Conservation (phyloP, 1,139 yeast species). For the Zygosaccharomyces sapae region DNA sequence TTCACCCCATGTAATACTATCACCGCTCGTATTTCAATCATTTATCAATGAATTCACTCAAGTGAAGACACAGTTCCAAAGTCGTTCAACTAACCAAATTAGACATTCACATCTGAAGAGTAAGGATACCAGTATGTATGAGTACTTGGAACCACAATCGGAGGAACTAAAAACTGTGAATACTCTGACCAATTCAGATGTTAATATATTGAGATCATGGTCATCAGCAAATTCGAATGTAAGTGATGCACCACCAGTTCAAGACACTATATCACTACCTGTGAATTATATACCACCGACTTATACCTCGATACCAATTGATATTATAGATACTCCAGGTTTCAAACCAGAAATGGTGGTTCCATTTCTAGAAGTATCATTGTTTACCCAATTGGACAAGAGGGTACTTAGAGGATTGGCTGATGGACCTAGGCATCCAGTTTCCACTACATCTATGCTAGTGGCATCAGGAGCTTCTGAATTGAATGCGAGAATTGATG, state of each 20-base stretch:
- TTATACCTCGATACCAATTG: slow-evolving; percentile 57
- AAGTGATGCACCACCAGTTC: slow-evolving; percentile 2
- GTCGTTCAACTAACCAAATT: slow-evolving; percentile 21
- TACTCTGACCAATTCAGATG: slow-evolving; percentile 25
- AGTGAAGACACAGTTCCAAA: slow-evolving; percentile 20
- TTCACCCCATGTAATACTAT: slow-evolving; percentile 30
- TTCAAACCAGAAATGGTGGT: slow-evolving; percentile 61
- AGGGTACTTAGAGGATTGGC: slow-evolving; percentile 59
- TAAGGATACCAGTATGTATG: slow-evolving; percentile 13
- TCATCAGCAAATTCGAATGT: slow-evolving; percentile 4
- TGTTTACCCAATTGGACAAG: slow-evolving; percentile 57
- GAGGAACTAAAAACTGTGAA: slow-evolving; percentile 19
- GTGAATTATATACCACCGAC: slow-evolving; percentile 42
- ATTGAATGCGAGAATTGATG: slow-evolving; percentile 65
- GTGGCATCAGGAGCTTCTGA: slow-evolving; percentile 79
- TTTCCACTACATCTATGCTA: slow-evolving; percentile 59
- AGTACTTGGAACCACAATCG: slow-evolving; percentile 11
- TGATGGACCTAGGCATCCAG: slow-evolving; percentile 60
- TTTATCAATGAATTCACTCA: slow-evolving; percentile 31
- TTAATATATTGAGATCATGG: slow-evolving; percentile 11
- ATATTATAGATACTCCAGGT: slow-evolving; percentile 69
- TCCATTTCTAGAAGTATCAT: slow-evolving; percentile 68
- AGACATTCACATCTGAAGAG: slow-evolving; percentile 18
- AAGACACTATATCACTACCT: slow-evolving; percentile 14
- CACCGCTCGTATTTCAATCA: slow-evolving; percentile 39